Evolutionary conservation across 768 basidiomycete species (phyloP).

Genomic region (Arthromyces matolae): DNA sequence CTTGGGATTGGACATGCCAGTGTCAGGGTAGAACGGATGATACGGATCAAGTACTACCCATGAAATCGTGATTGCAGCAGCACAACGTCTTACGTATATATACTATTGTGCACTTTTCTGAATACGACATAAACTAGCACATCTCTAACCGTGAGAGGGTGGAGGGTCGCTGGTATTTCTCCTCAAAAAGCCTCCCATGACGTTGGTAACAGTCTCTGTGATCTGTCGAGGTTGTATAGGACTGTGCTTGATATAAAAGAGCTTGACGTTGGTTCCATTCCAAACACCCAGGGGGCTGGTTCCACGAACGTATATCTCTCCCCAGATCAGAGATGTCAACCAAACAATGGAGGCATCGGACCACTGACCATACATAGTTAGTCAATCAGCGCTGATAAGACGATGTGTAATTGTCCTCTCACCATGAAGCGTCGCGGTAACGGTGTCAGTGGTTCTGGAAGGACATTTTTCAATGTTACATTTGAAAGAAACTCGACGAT

Average conservation of each 20-base stretch:
- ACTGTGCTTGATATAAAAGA: constrained; percentile 90
- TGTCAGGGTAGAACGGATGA: too few species aligned
- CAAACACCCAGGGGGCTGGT: constrained; percentile 87
- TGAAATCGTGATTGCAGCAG: too few species aligned
- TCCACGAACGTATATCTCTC: constrained; percentile 88
- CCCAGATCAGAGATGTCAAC: constrained; percentile 94
- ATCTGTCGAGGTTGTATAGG: constrained; percentile 67
- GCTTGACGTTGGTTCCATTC: constrained; percentile 83
- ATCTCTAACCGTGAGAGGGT: constrained; percentile 10
- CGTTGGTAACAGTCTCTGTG: constrained; percentile 74
- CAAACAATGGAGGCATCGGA: constrained; percentile 88
- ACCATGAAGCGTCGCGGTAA: constrained; percentile 75
- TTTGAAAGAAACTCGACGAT: constrained; percentile 75
- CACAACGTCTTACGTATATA: too few species aligned
- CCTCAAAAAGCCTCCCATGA: constrained; percentile 74
- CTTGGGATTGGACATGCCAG: too few species aligned
- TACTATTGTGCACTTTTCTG: too few species aligned
- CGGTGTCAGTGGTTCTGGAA: constrained; percentile 67
- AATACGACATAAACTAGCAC: neutral
- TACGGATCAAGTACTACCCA: too few species aligned
- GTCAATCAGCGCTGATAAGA: constrained; percentile 1
- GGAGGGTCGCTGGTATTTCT: constrained; percentile 39
- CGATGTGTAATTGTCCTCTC: constrained; percentile 22
- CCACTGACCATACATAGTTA: constrained; percentile 53
- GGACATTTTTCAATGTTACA: constrained; percentile 63